Evolutionary conservation across 2,329 filamentous ascomycete species (phyloP).

Genomic region (Iodosphaeria phyllophila): DNA sequence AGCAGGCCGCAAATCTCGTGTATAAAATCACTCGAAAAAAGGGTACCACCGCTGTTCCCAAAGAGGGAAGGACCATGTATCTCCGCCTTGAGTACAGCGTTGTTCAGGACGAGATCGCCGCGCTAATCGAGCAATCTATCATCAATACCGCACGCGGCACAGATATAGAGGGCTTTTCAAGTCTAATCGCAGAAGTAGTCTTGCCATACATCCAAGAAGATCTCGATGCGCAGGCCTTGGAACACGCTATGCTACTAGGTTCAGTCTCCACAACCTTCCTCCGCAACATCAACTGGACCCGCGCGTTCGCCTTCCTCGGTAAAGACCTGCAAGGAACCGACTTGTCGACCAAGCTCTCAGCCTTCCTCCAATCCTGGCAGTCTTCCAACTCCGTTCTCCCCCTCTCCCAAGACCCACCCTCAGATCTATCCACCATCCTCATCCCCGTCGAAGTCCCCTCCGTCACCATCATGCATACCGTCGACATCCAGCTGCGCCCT

Average conservation of each 20-base stretch:
- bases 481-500: constrained; percentile 38
- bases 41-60: constrained; percentile 12
- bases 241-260: constrained; percentile 34
- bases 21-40: constrained; percentile 55
- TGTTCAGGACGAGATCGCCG: constrained; percentile 53
- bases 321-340: constrained; percentile 15
- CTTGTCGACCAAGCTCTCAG: constrained; percentile 10
- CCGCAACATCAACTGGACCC: constrained; percentile 25
- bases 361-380: constrained; percentile 21
- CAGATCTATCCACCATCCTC: constrained; percentile 44
- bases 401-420: constrained; percentile 13
- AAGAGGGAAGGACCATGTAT: constrained; percentile 31
- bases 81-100: constrained; percentile 61
- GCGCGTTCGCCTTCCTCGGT: constrained; percentile 30
- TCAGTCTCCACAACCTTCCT: constrained; percentile 30
- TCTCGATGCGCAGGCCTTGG: constrained; percentile 32
- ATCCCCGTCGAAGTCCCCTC: constrained; percentile 84
- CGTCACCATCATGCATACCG: constrained; percentile 66
- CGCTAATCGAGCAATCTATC: constrained; percentile 25
- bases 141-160: constrained; percentile 17
- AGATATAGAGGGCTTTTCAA: no score
- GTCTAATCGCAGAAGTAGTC: constrained; percentile 25
- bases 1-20: constrained; percentile 62
- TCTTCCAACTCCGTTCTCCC: constrained; percentile 13
- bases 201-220: constrained; percentile 22